A percentile compares a stretch with the other conserved stretches of the same genome.
Conservation (phyloP, 208 protist genomes). For the Chromosphaera perkinsii region DNA sequence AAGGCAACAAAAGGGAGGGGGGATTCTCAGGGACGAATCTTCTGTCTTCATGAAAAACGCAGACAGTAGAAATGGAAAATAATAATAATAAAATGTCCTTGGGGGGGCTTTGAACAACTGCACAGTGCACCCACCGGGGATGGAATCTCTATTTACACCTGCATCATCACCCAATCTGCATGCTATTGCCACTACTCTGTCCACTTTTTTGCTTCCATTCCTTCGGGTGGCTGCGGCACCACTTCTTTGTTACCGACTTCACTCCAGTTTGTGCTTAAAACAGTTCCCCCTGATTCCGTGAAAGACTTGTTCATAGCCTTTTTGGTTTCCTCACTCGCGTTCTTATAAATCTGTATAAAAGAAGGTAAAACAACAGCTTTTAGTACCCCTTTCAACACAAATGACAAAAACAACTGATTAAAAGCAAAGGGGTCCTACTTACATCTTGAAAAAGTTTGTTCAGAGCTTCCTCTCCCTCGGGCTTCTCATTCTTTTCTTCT, state of each 20-base stretch:
- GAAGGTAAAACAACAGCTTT: neutral
- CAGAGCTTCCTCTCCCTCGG: slow-evolving; percentile 75
- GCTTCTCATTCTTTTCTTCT: slow-evolving; percentile 73
- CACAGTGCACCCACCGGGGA: no score
- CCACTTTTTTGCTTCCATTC: slow-evolving; percentile 72
- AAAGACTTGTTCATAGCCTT: slow-evolving; percentile 89
- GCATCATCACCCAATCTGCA: no score
- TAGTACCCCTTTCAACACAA: neutral
- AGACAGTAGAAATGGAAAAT: no score
- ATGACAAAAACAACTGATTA: neutral
- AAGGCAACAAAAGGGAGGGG: no score
- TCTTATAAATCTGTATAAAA: slow-evolving; percentile 3
- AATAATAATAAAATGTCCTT: no score
- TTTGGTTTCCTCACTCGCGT: slow-evolving; percentile 63
- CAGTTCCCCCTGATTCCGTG: slow-evolving; percentile 80
- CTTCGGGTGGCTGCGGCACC: slow-evolving; percentile 67
- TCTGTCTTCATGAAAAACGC: no score
- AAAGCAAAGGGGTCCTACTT: neutral
- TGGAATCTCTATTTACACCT: no score
- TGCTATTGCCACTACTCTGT: neutral
- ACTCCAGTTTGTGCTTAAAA: slow-evolving; percentile 89
- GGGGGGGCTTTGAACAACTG: no score
- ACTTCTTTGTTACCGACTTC: slow-evolving; percentile 79
- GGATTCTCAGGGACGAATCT: no score
- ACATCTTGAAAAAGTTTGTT: slow-evolving; percentile 75